Conservation (phyloP, 73 alveolate species). For the Effrenium voratum region DNA sequence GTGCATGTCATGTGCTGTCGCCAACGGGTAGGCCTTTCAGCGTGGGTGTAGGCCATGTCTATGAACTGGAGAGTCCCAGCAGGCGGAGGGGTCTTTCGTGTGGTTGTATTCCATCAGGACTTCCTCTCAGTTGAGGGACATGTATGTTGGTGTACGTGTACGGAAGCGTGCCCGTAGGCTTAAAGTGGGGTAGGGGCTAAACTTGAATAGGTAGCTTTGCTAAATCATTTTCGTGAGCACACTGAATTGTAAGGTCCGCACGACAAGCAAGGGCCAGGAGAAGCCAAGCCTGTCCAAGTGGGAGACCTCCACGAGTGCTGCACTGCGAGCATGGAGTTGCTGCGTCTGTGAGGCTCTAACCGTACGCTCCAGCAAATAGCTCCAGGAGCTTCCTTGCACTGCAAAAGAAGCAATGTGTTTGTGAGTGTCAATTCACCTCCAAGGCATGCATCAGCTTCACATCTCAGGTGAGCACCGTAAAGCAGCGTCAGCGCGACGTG, state of each 20-base stretch:
- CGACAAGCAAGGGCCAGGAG: constrained; percentile 62
- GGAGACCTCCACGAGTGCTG: neutral
- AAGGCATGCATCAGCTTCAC: neutral
- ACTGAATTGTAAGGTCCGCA: neutral
- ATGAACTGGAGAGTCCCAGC: too few relatives aligned
- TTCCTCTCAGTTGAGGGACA: too few relatives aligned
- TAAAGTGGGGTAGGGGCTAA: too few relatives aligned
- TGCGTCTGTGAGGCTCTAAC: neutral
- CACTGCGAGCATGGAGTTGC: neutral
- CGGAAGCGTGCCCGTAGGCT: too few relatives aligned
- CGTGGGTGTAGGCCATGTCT: too few relatives aligned
- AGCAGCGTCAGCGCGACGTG: constrained; percentile 33
- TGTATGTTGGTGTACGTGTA: too few relatives aligned
- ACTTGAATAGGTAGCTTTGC: too few relatives aligned
- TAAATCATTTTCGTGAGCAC: too few relatives aligned
- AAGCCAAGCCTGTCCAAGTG: constrained; percentile 19
- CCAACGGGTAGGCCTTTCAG: too few relatives aligned
- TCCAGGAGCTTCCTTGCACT: constrained; percentile 20
- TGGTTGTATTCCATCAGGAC: too few relatives aligned
- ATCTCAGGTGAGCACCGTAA: neutral
- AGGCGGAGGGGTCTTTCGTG: too few relatives aligned
- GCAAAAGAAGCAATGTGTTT: neutral
- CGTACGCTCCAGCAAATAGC: constrained; percentile 1
- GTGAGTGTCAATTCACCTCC: neutral
- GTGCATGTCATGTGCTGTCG: too few relatives aligned